Evolutionary conservation across 495 filamentous ascomycete genomes (phyloP), one percentile per base, ranked within the genome.

Genomic region (Chaetomium fimeti): DNA sequence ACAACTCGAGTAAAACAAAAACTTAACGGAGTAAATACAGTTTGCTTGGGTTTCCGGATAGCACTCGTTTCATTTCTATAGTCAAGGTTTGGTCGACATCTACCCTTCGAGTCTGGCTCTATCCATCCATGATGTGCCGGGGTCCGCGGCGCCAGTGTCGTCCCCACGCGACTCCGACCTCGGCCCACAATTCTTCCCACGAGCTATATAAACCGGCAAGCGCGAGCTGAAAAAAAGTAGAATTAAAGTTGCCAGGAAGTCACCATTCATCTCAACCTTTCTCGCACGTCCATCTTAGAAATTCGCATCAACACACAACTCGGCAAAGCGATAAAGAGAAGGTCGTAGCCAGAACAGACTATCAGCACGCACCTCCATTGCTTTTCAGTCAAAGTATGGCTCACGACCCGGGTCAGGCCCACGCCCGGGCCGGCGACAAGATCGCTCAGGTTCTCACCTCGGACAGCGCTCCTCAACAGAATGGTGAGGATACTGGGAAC

Each of bases 281-380:
- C 11, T 42, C 12, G n/a, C 9, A 13, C 24, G 6, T 22, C 9
- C 36, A 57, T 15, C 27, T 25, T 20, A 16, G 18, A 32, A 38
- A 22, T 16, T 8, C 45, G 11, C 32, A 27, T 28, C 20, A 40
- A 12, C 24, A n/a, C 54, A 36, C 16, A n/a, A 4, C 9, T 15
- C 56, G n/a, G 2, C 38, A 56, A n/a, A n/a, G 18, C 52, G 42
- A n/a, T 15, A 2, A 9, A 20, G 12, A 28, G 0, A 45, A 1
- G 29, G 16, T n/a, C 57, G 64, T 65, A 64, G 65, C 68, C 71
- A 66, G 68, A 77, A 78, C 72, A 73, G 73, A 75, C 77, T 72
- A 65, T 69, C 78, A 78, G 79, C 78, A 82, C 64, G 79, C 78
- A 60, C 71, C 67, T 79, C 81, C 80, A 83, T 82, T 83, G 80